Evolutionary conservation across 2,329 filamentous ascomycete species (phyloP).

Genomic region (Onygena corvina): DNA sequence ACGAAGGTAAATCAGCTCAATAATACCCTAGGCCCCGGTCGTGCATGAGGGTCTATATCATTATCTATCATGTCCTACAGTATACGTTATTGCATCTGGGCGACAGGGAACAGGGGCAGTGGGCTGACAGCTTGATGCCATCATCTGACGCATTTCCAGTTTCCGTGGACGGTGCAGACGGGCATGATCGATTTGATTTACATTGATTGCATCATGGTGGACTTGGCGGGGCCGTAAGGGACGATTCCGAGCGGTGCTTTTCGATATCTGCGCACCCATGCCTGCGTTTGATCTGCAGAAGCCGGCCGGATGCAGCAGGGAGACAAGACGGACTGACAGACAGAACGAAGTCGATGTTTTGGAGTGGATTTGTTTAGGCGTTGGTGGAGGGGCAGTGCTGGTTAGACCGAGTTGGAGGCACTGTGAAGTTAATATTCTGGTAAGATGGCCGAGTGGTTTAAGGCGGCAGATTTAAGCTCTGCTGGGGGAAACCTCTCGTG

Average conservation of each 20-base stretch:
- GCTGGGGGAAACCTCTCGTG: conserved; percentile 6
- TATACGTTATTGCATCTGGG: neutral
- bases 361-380: no score
- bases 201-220: conserved; percentile 5
- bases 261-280: neutral
- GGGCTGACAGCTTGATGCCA: neutral
- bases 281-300: no score
- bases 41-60: conserved; percentile 1
- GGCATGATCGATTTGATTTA: neutral
- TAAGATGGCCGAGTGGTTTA: conserved; percentile 7
- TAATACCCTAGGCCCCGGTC: neutral
- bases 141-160: neutral
- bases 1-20: neutral
- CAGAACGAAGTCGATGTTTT: no score
- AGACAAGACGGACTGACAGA: no score
- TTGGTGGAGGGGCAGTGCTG: no score
- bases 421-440: conserved; percentile 7
- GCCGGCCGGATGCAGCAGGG: no score
- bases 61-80: no score
- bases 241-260: neutral
- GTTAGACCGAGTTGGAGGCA: no score
- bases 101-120: conserved; percentile 4
- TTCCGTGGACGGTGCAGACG: no score
- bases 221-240: neutral
- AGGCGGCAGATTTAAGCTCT: conserved; percentile 7